These are phyloP conservation scores for Agrocybe pediades DNA, from an alignment of 768 basidiomycete species.

Conservation along the genomic window DNA sequence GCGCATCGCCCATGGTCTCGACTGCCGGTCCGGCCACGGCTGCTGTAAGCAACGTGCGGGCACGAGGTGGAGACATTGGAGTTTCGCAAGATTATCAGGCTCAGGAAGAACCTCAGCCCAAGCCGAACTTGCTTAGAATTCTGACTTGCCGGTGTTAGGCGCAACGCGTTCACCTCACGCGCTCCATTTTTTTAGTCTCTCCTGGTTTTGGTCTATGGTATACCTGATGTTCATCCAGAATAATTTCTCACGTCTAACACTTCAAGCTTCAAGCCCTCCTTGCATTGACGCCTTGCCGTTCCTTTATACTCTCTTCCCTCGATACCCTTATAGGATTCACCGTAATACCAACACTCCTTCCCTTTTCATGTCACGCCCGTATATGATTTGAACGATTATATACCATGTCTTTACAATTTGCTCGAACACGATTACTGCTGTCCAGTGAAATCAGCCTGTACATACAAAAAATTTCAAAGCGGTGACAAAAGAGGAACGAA, in stretches of 20 bases:
- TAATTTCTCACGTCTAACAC: conserved; percentile 9
- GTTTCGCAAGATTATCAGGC: conserved; percentile 54
- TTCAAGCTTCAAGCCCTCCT: conserved; percentile 8
- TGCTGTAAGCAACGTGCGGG: conserved; percentile 72
- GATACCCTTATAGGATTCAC: conserved; percentile 4
- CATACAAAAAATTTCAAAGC: not conserved
- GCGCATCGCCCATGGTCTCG: conserved; percentile 81
- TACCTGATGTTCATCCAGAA: conserved; percentile 15
- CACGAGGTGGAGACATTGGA: conserved; percentile 68
- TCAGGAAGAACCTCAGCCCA: conserved; percentile 4
- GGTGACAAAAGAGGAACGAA: not conserved
- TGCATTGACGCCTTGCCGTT: conserved; percentile 21
- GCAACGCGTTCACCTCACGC: conserved; percentile 7
- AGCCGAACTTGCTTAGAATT: conserved; percentile 58
- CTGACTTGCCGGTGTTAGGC: conserved; percentile 77
- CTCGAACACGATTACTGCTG: not conserved
- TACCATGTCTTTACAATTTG: conserved; percentile 16
- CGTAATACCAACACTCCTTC: conserved; percentile 23
- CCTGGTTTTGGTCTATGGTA: conserved; percentile 14
- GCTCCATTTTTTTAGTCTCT: conserved; percentile 8
- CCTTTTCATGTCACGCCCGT: conserved; percentile 32
- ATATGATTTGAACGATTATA: conserved; percentile 27
- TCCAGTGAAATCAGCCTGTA: too few relatives aligned
- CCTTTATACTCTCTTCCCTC: conserved; percentile 4
- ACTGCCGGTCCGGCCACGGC: conserved; percentile 68